Evolutionary conservation across 2,329 filamentous ascomycete genomes (phyloP).

Genomic region (Alternaria atra): DNA sequence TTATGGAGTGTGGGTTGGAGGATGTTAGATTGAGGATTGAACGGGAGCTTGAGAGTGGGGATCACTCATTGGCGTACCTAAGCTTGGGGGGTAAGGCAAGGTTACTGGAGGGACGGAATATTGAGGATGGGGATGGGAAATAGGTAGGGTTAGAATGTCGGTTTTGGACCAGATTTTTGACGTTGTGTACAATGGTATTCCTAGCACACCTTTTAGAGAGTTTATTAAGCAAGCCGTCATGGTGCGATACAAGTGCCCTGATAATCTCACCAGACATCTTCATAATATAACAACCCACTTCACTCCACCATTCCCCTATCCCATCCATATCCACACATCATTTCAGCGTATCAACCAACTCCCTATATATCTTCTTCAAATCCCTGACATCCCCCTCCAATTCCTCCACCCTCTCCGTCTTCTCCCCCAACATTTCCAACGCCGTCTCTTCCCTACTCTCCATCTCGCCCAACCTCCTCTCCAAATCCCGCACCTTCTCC

Average conservation of each 20-base stretch:
- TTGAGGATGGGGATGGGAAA: slow-evolving; percentile 12
- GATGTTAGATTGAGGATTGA: slow-evolving; percentile 34
- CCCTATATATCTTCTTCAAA: slow-evolving; percentile 95
- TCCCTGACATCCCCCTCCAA: slow-evolving; percentile 87
- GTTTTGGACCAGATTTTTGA: not conserved
- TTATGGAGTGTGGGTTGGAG: slow-evolving; percentile 24
- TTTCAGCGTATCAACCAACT: slow-evolving; percentile 61
- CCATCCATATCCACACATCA: not conserved
- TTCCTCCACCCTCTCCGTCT: slow-evolving; percentile 94
- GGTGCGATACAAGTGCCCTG: too few species aligned
- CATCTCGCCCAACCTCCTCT: slow-evolving; percentile 73
- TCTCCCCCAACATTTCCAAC: slow-evolving; percentile 93
- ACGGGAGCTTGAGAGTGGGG: slow-evolving; percentile 20
- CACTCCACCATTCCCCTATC: not conserved
- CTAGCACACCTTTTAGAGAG: not conserved
- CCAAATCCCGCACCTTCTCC: slow-evolving; percentile 69
- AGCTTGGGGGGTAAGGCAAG: slow-evolving; percentile 35
- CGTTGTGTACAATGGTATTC: not conserved
- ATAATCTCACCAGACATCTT: too few species aligned
- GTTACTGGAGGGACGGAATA: slow-evolving; percentile 34
- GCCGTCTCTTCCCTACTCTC: slow-evolving; percentile 87
- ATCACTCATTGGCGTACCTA: slow-evolving; percentile 37
- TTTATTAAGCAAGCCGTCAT: too few species aligned
- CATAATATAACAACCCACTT: not conserved
- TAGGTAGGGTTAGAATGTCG: not conserved